Evolutionary conservation across 257 asterid species (phyloP).

Genomic region (Orobanche coerulescens): DNA sequence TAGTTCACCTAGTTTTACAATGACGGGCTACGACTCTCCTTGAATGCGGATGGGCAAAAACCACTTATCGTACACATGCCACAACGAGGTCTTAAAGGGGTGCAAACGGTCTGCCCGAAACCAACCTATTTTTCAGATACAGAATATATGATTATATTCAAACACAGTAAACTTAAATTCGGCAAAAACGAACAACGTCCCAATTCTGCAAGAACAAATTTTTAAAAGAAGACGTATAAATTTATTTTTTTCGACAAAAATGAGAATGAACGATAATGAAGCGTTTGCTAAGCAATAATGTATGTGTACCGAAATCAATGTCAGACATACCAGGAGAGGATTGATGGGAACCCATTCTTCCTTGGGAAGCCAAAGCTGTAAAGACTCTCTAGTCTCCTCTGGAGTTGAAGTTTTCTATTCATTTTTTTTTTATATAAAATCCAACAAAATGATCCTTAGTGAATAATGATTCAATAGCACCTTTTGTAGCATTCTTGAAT

Average conservation of each 20-base stretch:
- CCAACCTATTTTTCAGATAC: slow-evolving; percentile 61
- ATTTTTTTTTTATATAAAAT: too few species aligned
- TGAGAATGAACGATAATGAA: not conserved
- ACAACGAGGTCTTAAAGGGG: slow-evolving; percentile 85
- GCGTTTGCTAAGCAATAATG: not conserved
- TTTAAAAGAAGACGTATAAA: not conserved
- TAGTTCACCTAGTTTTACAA: slow-evolving; percentile 37
- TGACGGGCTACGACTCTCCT: slow-evolving; percentile 49
- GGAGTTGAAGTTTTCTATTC: slow-evolving; percentile 79
- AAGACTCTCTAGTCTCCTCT: slow-evolving; percentile 77
- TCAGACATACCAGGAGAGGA: slow-evolving; percentile 74
- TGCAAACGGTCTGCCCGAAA: slow-evolving; percentile 92
- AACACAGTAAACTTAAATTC: not conserved
- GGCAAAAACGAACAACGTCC: not conserved
- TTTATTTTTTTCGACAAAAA: not conserved
- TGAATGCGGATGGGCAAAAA: slow-evolving; percentile 81
- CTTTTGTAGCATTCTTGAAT: not conserved
- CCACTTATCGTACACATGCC: slow-evolving; percentile 52
- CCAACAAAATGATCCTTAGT: not conserved
- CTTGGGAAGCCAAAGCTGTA: slow-evolving; percentile 97
- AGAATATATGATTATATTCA: not conserved
- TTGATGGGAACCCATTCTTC: slow-evolving; percentile 96
- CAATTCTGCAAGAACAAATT: too few species aligned
- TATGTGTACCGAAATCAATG: not conserved
- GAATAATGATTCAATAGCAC: not conserved